A percentile compares a stretch with the other conserved stretches of the same genome.
phyloP scores from a whole-genome alignment of 495 filamentous ascomycete genomes.

The Aspergillus saccharolyticus region DNA sequence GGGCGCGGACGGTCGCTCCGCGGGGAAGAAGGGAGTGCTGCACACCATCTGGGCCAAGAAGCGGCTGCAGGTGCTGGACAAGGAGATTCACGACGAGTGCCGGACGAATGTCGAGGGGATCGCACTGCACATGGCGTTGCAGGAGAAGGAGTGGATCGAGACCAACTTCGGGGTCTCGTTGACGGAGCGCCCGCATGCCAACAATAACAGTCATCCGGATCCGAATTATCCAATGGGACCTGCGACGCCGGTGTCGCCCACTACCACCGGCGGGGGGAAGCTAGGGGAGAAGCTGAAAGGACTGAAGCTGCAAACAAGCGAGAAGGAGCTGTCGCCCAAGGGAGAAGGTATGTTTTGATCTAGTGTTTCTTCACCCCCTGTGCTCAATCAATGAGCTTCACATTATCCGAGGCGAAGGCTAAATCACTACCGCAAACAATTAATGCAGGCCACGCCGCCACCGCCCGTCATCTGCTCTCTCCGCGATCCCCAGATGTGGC shows the following conservation, averaged over 20 bases:
- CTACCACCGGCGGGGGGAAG: conserved; percentile 51
- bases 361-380: conserved; percentile 4
- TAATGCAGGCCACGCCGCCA: not conserved
- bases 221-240: conserved; percentile 33
- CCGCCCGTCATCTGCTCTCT: conserved; percentile 46
- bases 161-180: conserved; percentile 62
- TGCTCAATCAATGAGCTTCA: not conserved
- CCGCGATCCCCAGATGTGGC: conserved; percentile 61
- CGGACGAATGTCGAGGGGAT: conserved; percentile 67
- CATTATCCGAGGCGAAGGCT: too few relatives aligned
- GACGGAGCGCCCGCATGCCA: conserved; percentile 19
- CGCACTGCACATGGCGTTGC: conserved; percentile 71
- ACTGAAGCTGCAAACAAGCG: conserved; percentile 67
- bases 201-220: conserved; percentile 13
- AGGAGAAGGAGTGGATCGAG: conserved; percentile 79
- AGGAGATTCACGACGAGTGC: conserved; percentile 62
- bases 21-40: conserved; percentile 71
- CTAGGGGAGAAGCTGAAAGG: conserved; percentile 72
- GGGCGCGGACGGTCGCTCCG: conserved; percentile 55
- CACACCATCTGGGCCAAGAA: conserved; percentile 82
- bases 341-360: conserved; percentile 37
- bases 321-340: conserved; percentile 49
- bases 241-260: conserved; percentile 54
- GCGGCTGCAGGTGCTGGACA: conserved; percentile 63
- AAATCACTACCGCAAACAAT: not conserved